Evolutionary conservation across 2,329 filamentous ascomycete species (phyloP).

Genomic region (Leptographium radiaticola): DNA sequence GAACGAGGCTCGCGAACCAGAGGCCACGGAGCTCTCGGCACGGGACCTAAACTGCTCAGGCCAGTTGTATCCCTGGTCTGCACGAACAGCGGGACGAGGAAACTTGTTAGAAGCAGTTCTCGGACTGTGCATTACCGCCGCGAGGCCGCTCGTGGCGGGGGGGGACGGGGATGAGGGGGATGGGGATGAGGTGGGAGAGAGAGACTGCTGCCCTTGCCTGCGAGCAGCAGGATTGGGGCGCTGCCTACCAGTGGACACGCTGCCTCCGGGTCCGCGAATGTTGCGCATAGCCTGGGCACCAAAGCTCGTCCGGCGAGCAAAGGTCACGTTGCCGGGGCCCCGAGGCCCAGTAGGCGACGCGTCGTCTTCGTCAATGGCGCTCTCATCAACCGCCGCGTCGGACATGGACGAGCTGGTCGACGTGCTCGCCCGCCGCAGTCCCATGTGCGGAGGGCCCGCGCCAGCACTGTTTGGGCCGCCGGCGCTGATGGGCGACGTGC

Average conservation of each 20-base stretch:
- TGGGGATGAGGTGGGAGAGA: not conserved
- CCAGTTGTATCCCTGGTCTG: conserved; percentile 95
- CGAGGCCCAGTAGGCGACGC: conserved; percentile 33
- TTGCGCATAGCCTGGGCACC: conserved; percentile 67
- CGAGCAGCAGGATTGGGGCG: conserved; percentile 1
- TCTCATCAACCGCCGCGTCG: conserved; percentile 53
- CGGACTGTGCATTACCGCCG: conserved; percentile 23
- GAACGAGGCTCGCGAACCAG: conserved; percentile 44
- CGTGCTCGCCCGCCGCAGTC: conserved; percentile 50
- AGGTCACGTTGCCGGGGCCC: conserved; percentile 45
- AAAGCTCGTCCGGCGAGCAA: conserved; percentile 78
- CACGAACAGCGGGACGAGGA: conserved; percentile 31
- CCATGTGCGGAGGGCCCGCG: conserved; percentile 25
- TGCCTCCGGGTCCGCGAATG: conserved; percentile 47
- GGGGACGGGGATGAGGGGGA: not conserved
- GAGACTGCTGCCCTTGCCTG: not conserved
- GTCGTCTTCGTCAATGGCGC: conserved; percentile 58
- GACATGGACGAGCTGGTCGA: conserved; percentile 43
- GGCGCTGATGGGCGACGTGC: conserved; percentile 47
- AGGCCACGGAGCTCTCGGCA: conserved; percentile 62
- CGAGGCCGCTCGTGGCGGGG: conserved; percentile 17
- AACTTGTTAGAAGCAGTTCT: conserved; percentile 54
- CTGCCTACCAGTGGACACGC: conserved; percentile 52
- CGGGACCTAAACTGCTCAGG: conserved; percentile 88
- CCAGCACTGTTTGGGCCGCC: not conserved